Base-by-base conservation (phyloP, 2,329 filamentous ascomycete genomes). In the Calonectria fujianensis region DNA sequence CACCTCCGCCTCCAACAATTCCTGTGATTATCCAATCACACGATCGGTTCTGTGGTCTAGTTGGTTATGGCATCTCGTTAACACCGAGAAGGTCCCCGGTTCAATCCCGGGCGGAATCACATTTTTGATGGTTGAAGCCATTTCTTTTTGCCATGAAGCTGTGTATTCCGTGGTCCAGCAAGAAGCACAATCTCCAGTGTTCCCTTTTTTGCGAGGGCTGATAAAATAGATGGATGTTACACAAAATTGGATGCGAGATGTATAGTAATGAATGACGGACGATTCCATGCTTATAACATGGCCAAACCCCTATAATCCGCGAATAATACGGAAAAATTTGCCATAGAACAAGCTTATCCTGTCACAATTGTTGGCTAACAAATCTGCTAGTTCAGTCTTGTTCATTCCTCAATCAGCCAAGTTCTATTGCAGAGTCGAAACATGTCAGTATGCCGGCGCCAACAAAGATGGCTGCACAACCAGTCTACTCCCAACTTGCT, bases 61-160 rank as follows among this genome's bases (percentile, higher is more conserved):
- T 71, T 79, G 78, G 75, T 79, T 75, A 79, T 76, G 72, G 70
- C 77, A 75, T 77, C 72, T 79, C 77, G 68, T 74, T 79, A 79
- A 79, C 77, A 79, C 75, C 74, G 77, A 79, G 72, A 77, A 77
- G 77, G 72, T 79, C 77, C 75, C 74, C 77, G 77, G 77, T 79
- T 79, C 77, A 76, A 79, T 69, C 77, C 77, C 77, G 77, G 72
- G 77, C 75, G 75, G 75, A 76, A 79, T 74, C 77, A 79, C 24
- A 64, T 39, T 79, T 76, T 79, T 75, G 68, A 24, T 8, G 8
- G 4, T 35, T 31, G 31, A 24, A 18, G 11, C 1, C 1, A 10
- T 29, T 61, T 39, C 24, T 63, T 41, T 63, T 63, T 63, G 57
- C 8, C 18, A 3, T 2, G 10, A 35, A 4, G 3, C 8, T 13